Evolutionary conservation across 257 asterid genomes (phyloP).

Genomic region (Gentiana dahurica): DNA sequence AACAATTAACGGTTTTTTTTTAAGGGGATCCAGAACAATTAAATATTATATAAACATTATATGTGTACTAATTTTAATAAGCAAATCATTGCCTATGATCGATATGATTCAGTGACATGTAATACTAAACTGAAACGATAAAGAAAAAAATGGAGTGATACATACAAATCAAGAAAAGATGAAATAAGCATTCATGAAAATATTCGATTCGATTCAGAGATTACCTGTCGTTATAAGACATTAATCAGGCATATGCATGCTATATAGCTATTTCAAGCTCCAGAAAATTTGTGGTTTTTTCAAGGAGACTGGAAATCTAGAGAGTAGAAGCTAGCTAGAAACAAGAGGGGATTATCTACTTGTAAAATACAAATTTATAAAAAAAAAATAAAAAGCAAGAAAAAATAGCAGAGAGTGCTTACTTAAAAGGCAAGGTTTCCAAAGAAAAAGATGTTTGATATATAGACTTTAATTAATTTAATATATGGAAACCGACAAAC

Average conservation of each 20-base stretch:
- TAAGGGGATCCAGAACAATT: background rate
- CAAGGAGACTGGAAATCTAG: constrained; percentile 10
- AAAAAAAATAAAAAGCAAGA: constrained; percentile 19
- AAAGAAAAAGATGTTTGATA: constrained; percentile 32
- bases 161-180: no score
- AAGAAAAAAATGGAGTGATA: no score
- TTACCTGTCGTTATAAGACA: constrained; percentile 77
- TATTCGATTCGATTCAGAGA: background rate
- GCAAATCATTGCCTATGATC: no score
- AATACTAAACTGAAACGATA: no score
- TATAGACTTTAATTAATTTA: background rate
- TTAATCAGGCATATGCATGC: constrained; percentile 51
- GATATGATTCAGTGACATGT: no score
- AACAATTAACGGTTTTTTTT: no score
- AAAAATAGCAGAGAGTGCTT: constrained; percentile 17
- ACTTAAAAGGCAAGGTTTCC: constrained; percentile 77
- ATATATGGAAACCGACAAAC: constrained; percentile 16
- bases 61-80: background rate
- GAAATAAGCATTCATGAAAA: no score
- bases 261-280: constrained; percentile 26
- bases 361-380: background rate
- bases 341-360: background rate
- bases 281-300: constrained; percentile 6
- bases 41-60: background rate
- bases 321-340: background rate